Evolutionary conservation across 768 basidiomycete species (phyloP).

Genomic region (Panellus pusillus): DNA sequence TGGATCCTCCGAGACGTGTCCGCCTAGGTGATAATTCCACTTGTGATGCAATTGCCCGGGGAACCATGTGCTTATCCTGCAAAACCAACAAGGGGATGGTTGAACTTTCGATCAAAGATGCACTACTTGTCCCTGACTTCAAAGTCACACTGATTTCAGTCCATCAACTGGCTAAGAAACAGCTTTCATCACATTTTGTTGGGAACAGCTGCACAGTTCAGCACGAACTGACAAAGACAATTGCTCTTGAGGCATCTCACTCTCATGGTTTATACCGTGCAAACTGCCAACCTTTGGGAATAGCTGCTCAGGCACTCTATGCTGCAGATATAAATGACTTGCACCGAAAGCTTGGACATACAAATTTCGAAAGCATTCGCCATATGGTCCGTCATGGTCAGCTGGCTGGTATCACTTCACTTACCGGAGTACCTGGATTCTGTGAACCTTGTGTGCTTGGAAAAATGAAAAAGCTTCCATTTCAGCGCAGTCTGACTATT

Average conservation of each 20-base stretch:
- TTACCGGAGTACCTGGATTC: slow-evolving; percentile 17
- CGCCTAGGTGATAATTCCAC: slow-evolving; percentile 17
- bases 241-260: background rate
- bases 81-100: background rate
- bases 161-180: slow-evolving; percentile 1
- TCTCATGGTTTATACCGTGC: slow-evolving; percentile 15
- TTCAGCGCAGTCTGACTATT: background rate
- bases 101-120: background rate
- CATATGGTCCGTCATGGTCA: slow-evolving; percentile 16
- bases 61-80: slow-evolving; percentile 7
- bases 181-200: slow-evolving; percentile 4
- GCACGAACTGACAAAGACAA: background rate
- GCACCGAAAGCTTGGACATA: slow-evolving; percentile 19
- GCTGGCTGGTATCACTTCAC: slow-evolving; percentile 1
- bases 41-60: slow-evolving; percentile 6
- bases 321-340: slow-evolving; percentile 17
- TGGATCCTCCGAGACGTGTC: too few relatives aligned
- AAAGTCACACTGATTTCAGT: slow-evolving; percentile 15
- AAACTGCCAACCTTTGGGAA: background rate
- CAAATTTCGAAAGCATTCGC: slow-evolving; percentile 1
- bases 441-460: slow-evolving; percentile 23
- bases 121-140: slow-evolving; percentile 13
- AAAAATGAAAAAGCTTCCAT: slow-evolving; percentile 20
- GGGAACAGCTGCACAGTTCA: background rate
- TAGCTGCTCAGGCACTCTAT: background rate